Evolutionary conservation across 257 asterid species (phyloP), one percentile per base, ranked within the genome.

Genomic region (Ehretia macrophylla): DNA sequence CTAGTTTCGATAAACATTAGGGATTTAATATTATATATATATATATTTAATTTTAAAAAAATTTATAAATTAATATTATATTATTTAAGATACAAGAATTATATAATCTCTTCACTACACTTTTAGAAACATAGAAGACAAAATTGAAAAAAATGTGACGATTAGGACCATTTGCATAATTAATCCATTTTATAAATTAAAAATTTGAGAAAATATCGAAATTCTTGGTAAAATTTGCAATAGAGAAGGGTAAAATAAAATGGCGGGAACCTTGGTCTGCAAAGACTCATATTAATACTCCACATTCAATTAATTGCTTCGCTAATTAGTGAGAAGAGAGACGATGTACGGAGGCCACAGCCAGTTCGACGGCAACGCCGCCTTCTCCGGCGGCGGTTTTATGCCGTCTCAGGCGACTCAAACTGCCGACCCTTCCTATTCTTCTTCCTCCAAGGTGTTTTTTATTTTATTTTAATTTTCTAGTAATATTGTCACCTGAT

Each of bases 361-460:
- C 66, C 77, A 78, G 37, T 92, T 92, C 70, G 95, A 88, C 49
- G 88, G 95, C 51, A 81, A 78, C 88, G 97, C 97, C 40, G 95
- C 97, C 77, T 92, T 92, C 79, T 76, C 96, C 54, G 99, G 99
- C 73, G 95, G 94, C 17, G 99, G 97, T 49, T 92, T 88, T 70
- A 92, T 92, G 96, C 97, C 96, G 13, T 88, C 99, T 52, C 97
- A 88, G 81, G 80, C 97, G 20, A 92, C 97, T 44, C 96, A 81
- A 68, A 74, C 87, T 48, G 76, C 85, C 39, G 76, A 75, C 16
- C 95, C 87, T 45, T 72, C 81, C 50, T 65, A 72, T 19, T 78
- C 76, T 70, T 72, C 91, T 56, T 77, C 94, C 14, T 81, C 87
- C 16, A 88, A 82, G 93, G 98, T 88, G 22, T 12, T 22, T 32